phyloP scores from a whole-genome alignment of 441 rosid genomes.

The Eutrema salsugineum region DNA sequence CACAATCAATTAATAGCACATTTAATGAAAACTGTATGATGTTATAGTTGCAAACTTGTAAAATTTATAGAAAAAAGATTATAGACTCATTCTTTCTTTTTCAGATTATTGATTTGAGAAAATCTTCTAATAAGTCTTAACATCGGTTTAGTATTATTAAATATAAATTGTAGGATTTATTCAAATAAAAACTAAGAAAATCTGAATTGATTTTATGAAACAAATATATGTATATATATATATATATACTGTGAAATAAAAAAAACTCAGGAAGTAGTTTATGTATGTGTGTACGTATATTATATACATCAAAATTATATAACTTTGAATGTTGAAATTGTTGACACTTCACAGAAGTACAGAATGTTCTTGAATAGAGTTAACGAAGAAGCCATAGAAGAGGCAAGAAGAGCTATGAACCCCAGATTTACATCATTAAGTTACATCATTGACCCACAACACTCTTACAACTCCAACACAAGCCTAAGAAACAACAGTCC shows the following conservation, averaged over 20 bases:
- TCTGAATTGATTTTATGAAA: too few species aligned
- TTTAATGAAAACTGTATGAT: not conserved
- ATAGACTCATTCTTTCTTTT: too few species aligned
- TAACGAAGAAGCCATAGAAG: not conserved
- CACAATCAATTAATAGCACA: not conserved
- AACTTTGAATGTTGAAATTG: not conserved
- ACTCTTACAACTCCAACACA: not conserved
- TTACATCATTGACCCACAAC: not conserved
- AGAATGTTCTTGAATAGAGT: not conserved
- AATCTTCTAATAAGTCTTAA: not conserved
- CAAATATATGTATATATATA: too few species aligned
- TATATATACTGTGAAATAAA: too few species aligned
- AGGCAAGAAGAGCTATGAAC: not conserved
- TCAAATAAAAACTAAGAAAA: not conserved
- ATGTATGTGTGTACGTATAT: too few species aligned
- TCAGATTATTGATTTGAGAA: too few species aligned
- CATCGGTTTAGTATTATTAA: too few species aligned
- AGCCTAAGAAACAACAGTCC: not conserved
- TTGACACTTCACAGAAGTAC: slow-evolving; percentile 15
- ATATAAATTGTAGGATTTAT: not conserved
- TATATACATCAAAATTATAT: too few species aligned
- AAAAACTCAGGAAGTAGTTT: not conserved
- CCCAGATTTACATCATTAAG: not conserved
- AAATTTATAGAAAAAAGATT: too few species aligned
- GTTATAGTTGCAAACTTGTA: too few species aligned